Percentiles rank a stretch among this genome's conserved stretches.
These are phyloP conservation scores for Diaporthe sp. DNA, from an alignment of 2,329 filamentous ascomycete genomes.

Conservation along the genomic window DNA sequence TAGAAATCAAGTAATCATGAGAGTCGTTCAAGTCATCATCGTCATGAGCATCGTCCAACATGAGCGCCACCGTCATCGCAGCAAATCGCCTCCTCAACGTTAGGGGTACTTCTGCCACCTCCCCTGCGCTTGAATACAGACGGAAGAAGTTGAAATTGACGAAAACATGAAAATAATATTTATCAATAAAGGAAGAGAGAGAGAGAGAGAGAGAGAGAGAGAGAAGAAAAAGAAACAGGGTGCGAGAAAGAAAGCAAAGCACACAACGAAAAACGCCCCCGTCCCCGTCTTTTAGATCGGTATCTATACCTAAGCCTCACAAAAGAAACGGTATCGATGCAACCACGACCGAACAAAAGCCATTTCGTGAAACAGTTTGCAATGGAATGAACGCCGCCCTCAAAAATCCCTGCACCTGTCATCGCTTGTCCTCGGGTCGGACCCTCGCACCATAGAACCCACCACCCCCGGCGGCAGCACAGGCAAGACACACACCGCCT, in stretches of 20 bases:
- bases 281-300: background rate
- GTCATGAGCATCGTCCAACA: background rate
- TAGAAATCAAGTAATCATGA: background rate
- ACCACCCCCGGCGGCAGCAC: constrained; percentile 58
- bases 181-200: background rate
- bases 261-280: background rate
- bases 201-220: background rate
- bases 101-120: background rate
- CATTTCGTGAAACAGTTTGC: background rate
- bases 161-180: background rate
- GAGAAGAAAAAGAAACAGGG: background rate
- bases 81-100: background rate
- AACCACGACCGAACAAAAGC: too few species aligned
- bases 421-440: constrained; percentile 62
- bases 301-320: constrained; percentile 11
- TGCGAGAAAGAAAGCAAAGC: background rate
- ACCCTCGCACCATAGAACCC: constrained; percentile 66
- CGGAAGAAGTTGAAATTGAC: background rate
- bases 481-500: constrained; percentile 64
- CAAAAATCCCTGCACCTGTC: background rate
- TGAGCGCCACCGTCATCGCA: background rate
- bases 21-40: background rate
- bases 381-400: background rate
- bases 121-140: background rate
- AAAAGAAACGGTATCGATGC: constrained; percentile 8